A percentile compares a stretch with the other conserved stretches of the same genome.
phyloP scores from a whole-genome alignment of 164 flowering plant genomes.

The Annona squamosa region DNA sequence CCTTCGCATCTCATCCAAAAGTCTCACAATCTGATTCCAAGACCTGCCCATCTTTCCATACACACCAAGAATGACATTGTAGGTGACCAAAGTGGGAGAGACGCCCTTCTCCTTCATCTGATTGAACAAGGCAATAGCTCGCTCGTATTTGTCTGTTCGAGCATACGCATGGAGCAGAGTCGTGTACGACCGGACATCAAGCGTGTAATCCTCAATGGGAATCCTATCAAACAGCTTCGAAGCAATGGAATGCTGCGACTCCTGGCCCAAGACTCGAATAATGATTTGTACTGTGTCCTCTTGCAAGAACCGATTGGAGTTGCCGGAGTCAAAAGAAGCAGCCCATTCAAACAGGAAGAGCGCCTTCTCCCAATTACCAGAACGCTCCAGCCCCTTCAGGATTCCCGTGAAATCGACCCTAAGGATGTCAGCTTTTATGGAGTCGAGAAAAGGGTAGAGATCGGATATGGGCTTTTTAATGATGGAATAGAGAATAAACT shows the following conservation, averaged over 20 bases:
- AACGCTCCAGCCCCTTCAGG: conserved; percentile 56
- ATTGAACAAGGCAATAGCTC: conserved; percentile 49
- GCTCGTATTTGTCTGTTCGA: conserved; percentile 46
- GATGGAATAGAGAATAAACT: conserved; percentile 43
- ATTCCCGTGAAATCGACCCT: conserved; percentile 52
- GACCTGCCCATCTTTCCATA: conserved; percentile 89
- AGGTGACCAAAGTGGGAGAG: conserved; percentile 66
- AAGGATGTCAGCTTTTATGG: conserved; percentile 42
- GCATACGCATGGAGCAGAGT: conserved; percentile 65
- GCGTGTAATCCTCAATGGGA: conserved; percentile 44
- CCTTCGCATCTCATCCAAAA: conserved; percentile 69
- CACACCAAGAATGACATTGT: conserved; percentile 84
- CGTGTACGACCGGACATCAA: conserved; percentile 71
- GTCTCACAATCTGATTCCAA: conserved; percentile 52
- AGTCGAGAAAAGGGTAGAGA: conserved; percentile 41
- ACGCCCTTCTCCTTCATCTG: conserved; percentile 50
- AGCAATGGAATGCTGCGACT: conserved; percentile 58
- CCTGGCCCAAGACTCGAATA: conserved; percentile 63
- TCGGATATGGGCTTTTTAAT: conserved; percentile 29
- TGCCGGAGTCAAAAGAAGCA: conserved; percentile 16
- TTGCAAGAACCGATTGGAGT: conserved; percentile 22
- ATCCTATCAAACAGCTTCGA: conserved; percentile 59
- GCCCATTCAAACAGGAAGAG: conserved; percentile 69
- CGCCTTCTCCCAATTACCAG: conserved; percentile 60
- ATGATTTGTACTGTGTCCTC: conserved; percentile 46